Base-by-base conservation (phyloP, 345 rosid species). In the Gossypium raimondii region DNA sequence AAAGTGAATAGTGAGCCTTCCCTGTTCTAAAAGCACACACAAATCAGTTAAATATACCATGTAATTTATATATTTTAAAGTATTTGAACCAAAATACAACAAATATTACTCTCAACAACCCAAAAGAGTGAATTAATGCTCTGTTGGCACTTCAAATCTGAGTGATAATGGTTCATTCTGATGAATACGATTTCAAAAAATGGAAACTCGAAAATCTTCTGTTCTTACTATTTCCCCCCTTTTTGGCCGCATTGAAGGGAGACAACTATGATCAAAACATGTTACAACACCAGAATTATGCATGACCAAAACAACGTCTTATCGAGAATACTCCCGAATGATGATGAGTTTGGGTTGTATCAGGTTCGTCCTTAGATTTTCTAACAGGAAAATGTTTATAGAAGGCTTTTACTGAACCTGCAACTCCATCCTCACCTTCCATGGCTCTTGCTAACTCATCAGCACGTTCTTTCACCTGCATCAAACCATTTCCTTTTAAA, bases 391-490 rank as follows among this genome's bases (percentile, higher is more conserved):
- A 59, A 59, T 59, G 64, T 12, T 25, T 59, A 59, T 59, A 59
- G 64, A 59, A 59, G 64, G 88, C 88, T 27, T 70, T 76, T 43
- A 88, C 92, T 22, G 89, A 87, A 56, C 91, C 91, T 56, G 82
- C 51, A 22, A 84, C 89, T 20, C 91, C 64, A 59, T 59, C 64
- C 29, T 59, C 64, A 59, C 38, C 41, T 59, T 59, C 64, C 64
- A 59, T 59, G 41, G 34, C 38, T 11, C 27, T 59, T 59, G 64
- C 64, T 59, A 59, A 25, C 29, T 59, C 38, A 24, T 11, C 17
- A 59, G 64, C 64, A 59, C 41, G 64, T 2, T 59, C 13, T 59
- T 59, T 61, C 66, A 61, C 66, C 66, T 61, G 66, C 66, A 29
- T 7, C 11, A 61, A 14, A 5, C 44, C 44, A 61, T 27, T 61